Percentiles rank a stretch among this genome's conserved stretches.
These are phyloP conservation scores for Danielia oregonensis DNA, from an alignment of 805 yeast genomes.

Conservation along the genomic window DNA sequence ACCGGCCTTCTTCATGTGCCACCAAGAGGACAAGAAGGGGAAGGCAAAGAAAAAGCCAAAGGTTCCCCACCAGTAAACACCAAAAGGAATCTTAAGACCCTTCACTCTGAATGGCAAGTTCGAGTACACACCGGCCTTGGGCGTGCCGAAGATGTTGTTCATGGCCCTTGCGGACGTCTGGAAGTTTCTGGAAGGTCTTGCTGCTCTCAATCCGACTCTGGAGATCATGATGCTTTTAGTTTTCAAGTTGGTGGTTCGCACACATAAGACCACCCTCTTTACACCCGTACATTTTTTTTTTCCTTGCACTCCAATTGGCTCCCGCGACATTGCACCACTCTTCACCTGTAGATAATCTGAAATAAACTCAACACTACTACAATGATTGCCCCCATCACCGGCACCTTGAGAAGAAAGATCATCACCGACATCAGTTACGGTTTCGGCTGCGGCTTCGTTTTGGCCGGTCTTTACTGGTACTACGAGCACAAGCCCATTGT, in stretches of 20 bases:
- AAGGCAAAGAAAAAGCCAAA: slow-evolving; percentile 35
- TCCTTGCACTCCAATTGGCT: not conserved
- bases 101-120: slow-evolving; percentile 94
- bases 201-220: slow-evolving; percentile 19
- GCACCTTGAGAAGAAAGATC: slow-evolving; percentile 76
- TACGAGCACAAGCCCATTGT: slow-evolving; percentile 75
- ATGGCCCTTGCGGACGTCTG: slow-evolving; percentile 41
- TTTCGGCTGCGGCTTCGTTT: slow-evolving; percentile 52
- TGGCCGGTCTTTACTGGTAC: slow-evolving; percentile 77
- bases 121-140: slow-evolving; percentile 69
- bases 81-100: slow-evolving; percentile 88
- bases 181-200: slow-evolving; percentile 34
- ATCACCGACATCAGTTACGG: slow-evolving; percentile 76
- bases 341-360: slow-evolving; percentile 3
- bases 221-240: slow-evolving; percentile 19
- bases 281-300: not conserved
- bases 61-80: slow-evolving; percentile 76
- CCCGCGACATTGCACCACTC: slow-evolving; percentile 2
- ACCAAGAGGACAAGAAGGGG: slow-evolving; percentile 77
- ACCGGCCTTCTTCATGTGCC: slow-evolving; percentile 89
- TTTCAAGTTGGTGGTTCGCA: no score
- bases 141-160: slow-evolving; percentile 36
- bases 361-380: slow-evolving; percentile 28
- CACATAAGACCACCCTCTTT: no score
- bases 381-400: slow-evolving; percentile 85